These are phyloP conservation scores for Polyporus arcularius DNA, from an alignment of 768 basidiomycete species.

Conservation along the genomic window DNA sequence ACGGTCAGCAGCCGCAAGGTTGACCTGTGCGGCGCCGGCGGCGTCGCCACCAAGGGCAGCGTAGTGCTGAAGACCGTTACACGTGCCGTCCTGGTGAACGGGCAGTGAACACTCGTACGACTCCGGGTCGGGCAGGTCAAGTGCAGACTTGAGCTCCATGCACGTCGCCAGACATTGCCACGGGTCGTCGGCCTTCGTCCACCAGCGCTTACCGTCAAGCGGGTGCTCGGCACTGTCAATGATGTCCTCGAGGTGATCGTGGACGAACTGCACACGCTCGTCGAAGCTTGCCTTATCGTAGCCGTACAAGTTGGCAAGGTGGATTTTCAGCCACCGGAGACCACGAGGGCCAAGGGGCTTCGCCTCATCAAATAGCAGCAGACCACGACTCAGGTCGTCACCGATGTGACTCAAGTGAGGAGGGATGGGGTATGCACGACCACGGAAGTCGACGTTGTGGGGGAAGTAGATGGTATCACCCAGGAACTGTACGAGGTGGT, in stretches of 20 bases:
- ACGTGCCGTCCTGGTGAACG: constrained; percentile 97
- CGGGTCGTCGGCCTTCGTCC: constrained; percentile 89
- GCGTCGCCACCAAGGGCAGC: constrained; percentile 95
- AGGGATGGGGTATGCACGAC: constrained; percentile 94
- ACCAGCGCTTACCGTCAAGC: constrained; percentile 82
- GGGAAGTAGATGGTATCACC: constrained; percentile 89
- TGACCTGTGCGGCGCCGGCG: constrained; percentile 89
- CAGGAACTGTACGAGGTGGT: constrained; percentile 59
- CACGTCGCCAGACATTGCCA: constrained; percentile 97
- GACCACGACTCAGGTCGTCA: constrained; percentile 87
- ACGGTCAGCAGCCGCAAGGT: constrained; percentile 77
- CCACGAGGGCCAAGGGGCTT: constrained; percentile 84
- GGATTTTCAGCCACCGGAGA: constrained; percentile 93
- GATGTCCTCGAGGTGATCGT: constrained; percentile 72
- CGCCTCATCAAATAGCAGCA: constrained; percentile 79
- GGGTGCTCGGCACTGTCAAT: constrained; percentile 84
- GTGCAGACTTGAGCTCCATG: constrained; percentile 81
- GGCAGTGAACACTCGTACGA: constrained; percentile 71
- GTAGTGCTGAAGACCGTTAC: constrained; percentile 98
- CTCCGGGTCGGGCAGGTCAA: constrained; percentile 65
- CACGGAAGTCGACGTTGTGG: constrained; percentile 97
- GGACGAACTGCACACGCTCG: constrained; percentile 82
- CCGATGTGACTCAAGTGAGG: constrained; percentile 96
- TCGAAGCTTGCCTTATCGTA: constrained; percentile 95
- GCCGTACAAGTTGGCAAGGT: constrained; percentile 89